These are phyloP conservation scores for Grammothele lineata DNA, from an alignment of 768 basidiomycete genomes.

Conservation along the genomic window DNA sequence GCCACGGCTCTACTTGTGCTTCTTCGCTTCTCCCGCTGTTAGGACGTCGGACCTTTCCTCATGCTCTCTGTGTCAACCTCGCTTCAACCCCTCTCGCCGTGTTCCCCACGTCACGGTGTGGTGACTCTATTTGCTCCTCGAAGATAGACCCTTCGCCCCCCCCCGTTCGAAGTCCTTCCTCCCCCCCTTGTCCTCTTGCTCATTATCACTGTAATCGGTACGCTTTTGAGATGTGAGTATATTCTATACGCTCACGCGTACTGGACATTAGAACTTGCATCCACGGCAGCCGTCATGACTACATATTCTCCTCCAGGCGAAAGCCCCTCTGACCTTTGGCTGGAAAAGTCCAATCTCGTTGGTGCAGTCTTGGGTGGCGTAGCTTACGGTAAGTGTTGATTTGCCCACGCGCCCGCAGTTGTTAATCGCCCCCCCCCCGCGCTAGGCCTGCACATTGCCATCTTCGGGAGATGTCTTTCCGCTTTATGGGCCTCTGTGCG, in stretches of 20 bases:
- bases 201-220: no score
- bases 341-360: neutral
- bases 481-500: neutral
- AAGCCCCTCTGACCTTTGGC: slow-evolving; percentile 1
- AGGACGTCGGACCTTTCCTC: no score
- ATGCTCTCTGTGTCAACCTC: no score
- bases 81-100: no score
- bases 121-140: no score
- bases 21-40: no score
- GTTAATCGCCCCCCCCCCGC: neutral
- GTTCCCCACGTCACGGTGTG: no score
- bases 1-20: no score
- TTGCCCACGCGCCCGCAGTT: no score
- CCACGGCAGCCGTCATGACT: neutral
- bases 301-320: neutral
- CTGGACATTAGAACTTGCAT: neutral
- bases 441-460: slow-evolving; percentile 1
- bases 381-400: neutral
- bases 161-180: no score
- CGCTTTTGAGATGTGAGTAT: neutral
- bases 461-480: slow-evolving; percentile 1
- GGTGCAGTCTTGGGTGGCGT: slow-evolving; percentile 4
- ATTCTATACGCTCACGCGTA: neutral
- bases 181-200: no score
- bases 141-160: no score